phyloP scores from a whole-genome alignment of 2,329 filamentous ascomycete genomes.

The Hirsutella thompsonii region DNA sequence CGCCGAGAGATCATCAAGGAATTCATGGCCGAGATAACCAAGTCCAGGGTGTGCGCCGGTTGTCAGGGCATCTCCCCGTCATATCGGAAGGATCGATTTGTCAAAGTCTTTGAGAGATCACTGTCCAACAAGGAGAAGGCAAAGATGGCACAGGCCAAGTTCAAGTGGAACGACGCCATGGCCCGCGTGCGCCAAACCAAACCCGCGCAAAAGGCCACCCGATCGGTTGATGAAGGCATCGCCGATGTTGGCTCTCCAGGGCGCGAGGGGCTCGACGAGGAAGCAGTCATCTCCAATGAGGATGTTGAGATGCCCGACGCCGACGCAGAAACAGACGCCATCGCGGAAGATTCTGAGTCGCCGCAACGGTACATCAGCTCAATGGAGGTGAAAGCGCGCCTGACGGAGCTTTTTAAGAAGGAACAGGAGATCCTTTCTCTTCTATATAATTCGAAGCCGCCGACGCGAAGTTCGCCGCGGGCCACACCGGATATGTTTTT shows the following conservation, averaged over 20 bases:
- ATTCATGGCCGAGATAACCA: slow-evolving; percentile 63
- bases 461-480: slow-evolving; percentile 38
- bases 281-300: slow-evolving; percentile 30
- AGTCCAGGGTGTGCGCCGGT: slow-evolving; percentile 53
- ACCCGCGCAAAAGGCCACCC: slow-evolving; percentile 27
- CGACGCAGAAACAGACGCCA: slow-evolving; percentile 12
- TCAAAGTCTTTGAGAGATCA: slow-evolving; percentile 86
- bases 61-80: slow-evolving; percentile 61
- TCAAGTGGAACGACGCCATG: slow-evolving; percentile 60
- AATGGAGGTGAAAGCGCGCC: slow-evolving; percentile 68
- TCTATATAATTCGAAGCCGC: slow-evolving; percentile 69
- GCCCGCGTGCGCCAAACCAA: slow-evolving; percentile 24
- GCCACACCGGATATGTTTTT: slow-evolving; percentile 91
- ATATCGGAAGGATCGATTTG: slow-evolving; percentile 80
- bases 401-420: slow-evolving; percentile 71
- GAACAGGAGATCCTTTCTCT: slow-evolving; percentile 74
- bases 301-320: slow-evolving; percentile 20
- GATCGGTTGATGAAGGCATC: slow-evolving; percentile 54
- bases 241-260: slow-evolving; percentile 46
- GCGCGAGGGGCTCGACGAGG: slow-evolving; percentile 30
- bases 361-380: slow-evolving; percentile 67
- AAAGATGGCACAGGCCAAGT: slow-evolving; percentile 57
- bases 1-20: slow-evolving; percentile 67
- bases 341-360: slow-evolving; percentile 7
- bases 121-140: slow-evolving; percentile 62